Evolutionary conservation across 192 early-diverging fungal genomes (phyloP).

Genomic region (Gaertneriomyces sp.): DNA sequence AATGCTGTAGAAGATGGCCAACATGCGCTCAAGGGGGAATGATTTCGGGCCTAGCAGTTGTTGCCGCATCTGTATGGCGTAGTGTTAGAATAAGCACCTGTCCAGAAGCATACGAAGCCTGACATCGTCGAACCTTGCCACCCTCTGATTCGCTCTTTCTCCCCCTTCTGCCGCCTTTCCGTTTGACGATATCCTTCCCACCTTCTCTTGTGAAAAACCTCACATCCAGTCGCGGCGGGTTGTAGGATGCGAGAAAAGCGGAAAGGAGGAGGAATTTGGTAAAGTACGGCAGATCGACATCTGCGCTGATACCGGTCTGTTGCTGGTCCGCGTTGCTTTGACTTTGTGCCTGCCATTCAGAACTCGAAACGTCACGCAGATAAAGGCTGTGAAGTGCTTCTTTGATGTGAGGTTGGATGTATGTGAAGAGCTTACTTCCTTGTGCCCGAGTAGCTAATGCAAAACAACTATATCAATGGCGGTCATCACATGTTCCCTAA

Average conservation of each 20-base stretch:
- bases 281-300: conserved; percentile 69
- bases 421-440: conserved; percentile 67
- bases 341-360: conserved; percentile 61
- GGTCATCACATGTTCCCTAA: background rate
- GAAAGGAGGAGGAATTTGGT: conserved; percentile 89
- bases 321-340: background rate
- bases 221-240: conserved; percentile 79
- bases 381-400: conserved; percentile 82
- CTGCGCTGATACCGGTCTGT: background rate
- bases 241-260: conserved; percentile 89
- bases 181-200: conserved; percentile 36
- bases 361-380: conserved; percentile 84
- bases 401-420: conserved; percentile 75
- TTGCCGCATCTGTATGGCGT: conserved; percentile 55
- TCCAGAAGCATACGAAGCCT: background rate
- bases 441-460: conserved; percentile 57
- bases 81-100: background rate
- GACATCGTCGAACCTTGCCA: conserved; percentile 18
- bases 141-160: conserved; percentile 19
- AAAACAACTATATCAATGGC: background rate
- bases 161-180: conserved; percentile 13
- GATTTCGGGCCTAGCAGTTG: conserved; percentile 87
- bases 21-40: conserved; percentile 93
- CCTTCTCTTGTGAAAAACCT: conserved; percentile 74
- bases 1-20: conserved; percentile 90